Evolutionary conservation across 1,284 basidiomycete species (phyloP).

Genomic region (Boletus sp.): DNA sequence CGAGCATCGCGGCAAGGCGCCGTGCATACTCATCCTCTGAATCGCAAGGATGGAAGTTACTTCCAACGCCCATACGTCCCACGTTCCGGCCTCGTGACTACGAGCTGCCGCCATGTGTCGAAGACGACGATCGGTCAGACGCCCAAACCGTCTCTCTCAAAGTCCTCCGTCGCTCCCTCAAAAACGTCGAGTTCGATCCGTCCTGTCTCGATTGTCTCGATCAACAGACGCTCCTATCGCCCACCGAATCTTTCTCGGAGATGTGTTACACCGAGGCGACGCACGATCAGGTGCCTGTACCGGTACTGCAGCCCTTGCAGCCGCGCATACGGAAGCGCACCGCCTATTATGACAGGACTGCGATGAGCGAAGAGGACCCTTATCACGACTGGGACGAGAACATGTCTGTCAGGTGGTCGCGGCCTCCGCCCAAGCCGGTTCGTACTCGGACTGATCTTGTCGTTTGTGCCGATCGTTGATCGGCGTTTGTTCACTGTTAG

Average conservation of each 20-base stretch:
- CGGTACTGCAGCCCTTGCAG: conserved; percentile 35
- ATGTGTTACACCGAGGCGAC: conserved; percentile 40
- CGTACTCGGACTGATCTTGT: conserved; percentile 16
- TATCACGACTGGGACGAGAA: conserved; percentile 41
- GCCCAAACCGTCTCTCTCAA: conserved; percentile 34
- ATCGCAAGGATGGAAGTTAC: conserved; percentile 37
- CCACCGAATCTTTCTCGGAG: conserved; percentile 40
- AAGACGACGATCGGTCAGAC: conserved; percentile 36
- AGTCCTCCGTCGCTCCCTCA: conserved; percentile 39
- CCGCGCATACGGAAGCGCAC: conserved; percentile 38
- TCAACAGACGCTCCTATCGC: conserved; percentile 40
- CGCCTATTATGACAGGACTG: conserved; percentile 36
- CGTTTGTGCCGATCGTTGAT: conserved; percentile 14
- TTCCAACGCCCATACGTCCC: conserved; percentile 39
- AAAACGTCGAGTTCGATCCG: conserved; percentile 39
- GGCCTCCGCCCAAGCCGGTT: conserved; percentile 24
- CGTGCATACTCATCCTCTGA: conserved; percentile 39
- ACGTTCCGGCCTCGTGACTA: conserved; percentile 39
- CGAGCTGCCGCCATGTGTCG: conserved; percentile 34
- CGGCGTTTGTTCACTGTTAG: conserved; percentile 21
- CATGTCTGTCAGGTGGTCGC: conserved; percentile 31
- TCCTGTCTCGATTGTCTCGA: conserved; percentile 40
- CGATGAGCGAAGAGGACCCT: conserved; percentile 41
- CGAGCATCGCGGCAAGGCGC: conserved; percentile 25
- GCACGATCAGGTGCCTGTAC: conserved; percentile 35